These are phyloP conservation scores for Hypoxylon sp. DNA, from an alignment of 2,329 filamentous ascomycete species.

Conservation along the genomic window DNA sequence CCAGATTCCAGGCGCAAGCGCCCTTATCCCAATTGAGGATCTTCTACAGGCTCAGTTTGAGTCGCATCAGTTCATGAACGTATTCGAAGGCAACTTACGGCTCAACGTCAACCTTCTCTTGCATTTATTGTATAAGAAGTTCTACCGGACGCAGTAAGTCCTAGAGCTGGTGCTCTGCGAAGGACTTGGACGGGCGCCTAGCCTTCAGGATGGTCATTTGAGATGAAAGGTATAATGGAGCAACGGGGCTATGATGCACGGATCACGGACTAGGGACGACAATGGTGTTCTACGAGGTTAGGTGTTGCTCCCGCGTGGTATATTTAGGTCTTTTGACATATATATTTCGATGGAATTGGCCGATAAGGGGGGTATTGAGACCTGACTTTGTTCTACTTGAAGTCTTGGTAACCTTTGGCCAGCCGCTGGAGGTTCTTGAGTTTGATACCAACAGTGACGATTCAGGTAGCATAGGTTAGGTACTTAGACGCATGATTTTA, in stretches of 20 bases:
- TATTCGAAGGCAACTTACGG: slow-evolving; percentile 88
- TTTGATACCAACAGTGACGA: slow-evolving; percentile 37
- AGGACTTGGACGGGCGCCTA: background rate
- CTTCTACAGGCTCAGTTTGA: slow-evolving; percentile 97
- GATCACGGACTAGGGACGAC: slow-evolving; percentile 37
- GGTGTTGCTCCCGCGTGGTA: slow-evolving; percentile 26
- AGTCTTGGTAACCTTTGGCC: slow-evolving; percentile 23
- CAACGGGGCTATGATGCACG: slow-evolving; percentile 40
- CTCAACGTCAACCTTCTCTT: slow-evolving; percentile 97
- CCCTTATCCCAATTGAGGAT: slow-evolving; percentile 90
- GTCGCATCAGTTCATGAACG: slow-evolving; percentile 93
- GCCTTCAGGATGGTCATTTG: slow-evolving; percentile 20
- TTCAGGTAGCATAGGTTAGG: slow-evolving; percentile 43
- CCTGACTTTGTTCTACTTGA: slow-evolving; percentile 27
- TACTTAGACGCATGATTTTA: slow-evolving; percentile 46
- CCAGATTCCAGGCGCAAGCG: slow-evolving; percentile 94
- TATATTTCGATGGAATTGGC: slow-evolving; percentile 30
- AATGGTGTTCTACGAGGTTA: slow-evolving; percentile 44
- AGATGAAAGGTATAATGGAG: slow-evolving; percentile 26
- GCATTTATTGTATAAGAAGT: slow-evolving; percentile 99
- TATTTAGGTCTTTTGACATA: slow-evolving; percentile 24
- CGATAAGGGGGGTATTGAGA: slow-evolving; percentile 20
- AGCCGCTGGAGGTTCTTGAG: slow-evolving; percentile 19
- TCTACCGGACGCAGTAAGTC: slow-evolving; percentile 80
- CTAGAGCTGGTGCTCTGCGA: slow-evolving; percentile 22